phyloP scores from a whole-genome alignment of 441 rosid species.

The Mallotus japonicus region DNA sequence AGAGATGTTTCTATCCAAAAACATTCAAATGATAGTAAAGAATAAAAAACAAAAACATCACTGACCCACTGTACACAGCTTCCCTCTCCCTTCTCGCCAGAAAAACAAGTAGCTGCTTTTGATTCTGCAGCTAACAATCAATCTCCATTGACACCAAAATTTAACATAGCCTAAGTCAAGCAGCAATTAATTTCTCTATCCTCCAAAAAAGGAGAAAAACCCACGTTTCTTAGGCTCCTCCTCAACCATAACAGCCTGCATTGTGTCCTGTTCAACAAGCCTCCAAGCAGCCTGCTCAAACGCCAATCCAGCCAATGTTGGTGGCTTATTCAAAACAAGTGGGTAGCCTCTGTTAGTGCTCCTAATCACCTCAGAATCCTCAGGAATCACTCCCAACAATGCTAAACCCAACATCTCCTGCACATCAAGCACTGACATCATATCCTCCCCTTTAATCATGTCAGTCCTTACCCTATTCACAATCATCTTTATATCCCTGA shows the following conservation, averaged over 20 bases:
- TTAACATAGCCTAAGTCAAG: background rate
- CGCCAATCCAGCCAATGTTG: constrained; percentile 92
- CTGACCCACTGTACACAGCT: constrained; percentile 36
- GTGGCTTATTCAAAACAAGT: constrained; percentile 83
- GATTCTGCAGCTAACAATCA: too few species aligned
- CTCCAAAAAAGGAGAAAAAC: constrained; percentile 84
- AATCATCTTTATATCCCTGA: constrained; percentile 86
- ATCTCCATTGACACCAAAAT: background rate
- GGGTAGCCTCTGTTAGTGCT: constrained; percentile 93
- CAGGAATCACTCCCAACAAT: constrained; percentile 84
- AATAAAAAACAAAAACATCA: constrained; percentile 13
- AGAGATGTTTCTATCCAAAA: background rate
- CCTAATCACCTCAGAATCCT: constrained; percentile 89
- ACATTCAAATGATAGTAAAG: background rate
- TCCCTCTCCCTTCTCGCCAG: background rate
- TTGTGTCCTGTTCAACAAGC: constrained; percentile 91
- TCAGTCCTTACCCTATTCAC: constrained; percentile 91
- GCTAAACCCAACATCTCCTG: constrained; percentile 93
- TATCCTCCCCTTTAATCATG: constrained; percentile 96
- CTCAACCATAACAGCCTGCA: constrained; percentile 94
- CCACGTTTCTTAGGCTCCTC: constrained; percentile 92
- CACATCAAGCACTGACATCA: constrained; percentile 95
- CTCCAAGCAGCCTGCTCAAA: constrained; percentile 99
- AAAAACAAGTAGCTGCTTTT: too few species aligned
- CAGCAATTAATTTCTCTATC: constrained; percentile 26